Evolutionary conservation across 2,329 filamentous ascomycete genomes (phyloP).

Genomic region (Paecilomyces fulvus): DNA sequence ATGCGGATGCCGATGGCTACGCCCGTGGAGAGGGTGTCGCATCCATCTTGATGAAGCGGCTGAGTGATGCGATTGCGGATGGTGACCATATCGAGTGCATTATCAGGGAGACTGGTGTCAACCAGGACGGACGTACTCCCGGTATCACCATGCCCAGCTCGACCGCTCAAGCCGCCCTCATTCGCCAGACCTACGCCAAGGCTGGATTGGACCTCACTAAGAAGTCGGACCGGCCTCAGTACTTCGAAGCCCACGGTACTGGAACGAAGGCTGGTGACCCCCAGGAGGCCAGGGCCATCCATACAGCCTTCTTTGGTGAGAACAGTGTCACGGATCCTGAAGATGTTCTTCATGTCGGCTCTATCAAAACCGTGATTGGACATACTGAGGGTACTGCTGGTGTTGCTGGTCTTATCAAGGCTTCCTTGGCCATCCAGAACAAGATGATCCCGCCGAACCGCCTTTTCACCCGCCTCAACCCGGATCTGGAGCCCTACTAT

Average conservation of each 20-base stretch:
- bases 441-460: not conserved
- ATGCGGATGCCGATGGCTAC: slow-evolving; percentile 41
- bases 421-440: not conserved
- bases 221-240: slow-evolving; percentile 26
- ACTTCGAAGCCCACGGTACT: slow-evolving; percentile 41
- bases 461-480: slow-evolving; percentile 5
- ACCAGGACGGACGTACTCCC: slow-evolving; percentile 28
- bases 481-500: slow-evolving; percentile 4
- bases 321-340: slow-evolving; percentile 3
- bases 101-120: slow-evolving; percentile 26
- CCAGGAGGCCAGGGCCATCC: slow-evolving; percentile 18
- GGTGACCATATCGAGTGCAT: slow-evolving; percentile 38
- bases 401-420: not conserved
- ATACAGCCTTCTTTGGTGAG: slow-evolving; percentile 11
- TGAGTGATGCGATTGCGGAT: slow-evolving; percentile 40
- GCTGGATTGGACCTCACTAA: slow-evolving; percentile 28
- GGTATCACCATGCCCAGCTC: slow-evolving; percentile 29
- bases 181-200: slow-evolving; percentile 28
- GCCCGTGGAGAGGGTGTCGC: slow-evolving; percentile 47
- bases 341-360: slow-evolving; percentile 16
- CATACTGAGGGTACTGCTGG: slow-evolving; percentile 22
- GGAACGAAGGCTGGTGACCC: slow-evolving; percentile 29
- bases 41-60: slow-evolving; percentile 43
- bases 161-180: slow-evolving; percentile 32
- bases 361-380: slow-evolving; percentile 33